Base-by-base conservation (phyloP, 2,329 filamentous ascomycete species). In the Alternaria panax region DNA sequence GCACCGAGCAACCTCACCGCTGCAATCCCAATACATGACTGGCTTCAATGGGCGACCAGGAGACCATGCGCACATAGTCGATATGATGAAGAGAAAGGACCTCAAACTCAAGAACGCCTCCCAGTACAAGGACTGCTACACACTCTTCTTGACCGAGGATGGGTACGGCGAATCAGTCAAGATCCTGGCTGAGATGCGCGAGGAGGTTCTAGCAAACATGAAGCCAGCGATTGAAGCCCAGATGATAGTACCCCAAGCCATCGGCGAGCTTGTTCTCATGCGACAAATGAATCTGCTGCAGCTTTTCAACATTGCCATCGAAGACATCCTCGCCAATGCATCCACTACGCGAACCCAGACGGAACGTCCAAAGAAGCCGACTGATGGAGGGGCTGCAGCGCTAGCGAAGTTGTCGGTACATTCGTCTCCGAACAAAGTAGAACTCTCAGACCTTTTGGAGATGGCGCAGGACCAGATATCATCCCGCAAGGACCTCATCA, bases 241-340 rank as follows among this genome's bases (percentile, higher is more conserved):
- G 24, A 28, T 70, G 6, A 60, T 63, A 30, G 64, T 75, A 14
- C 69, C 72, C 5, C 64, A 68, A 38, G 52, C 51, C 47, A 62
- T 48, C 8, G 64, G 66, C 9, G 57, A 71, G 32, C 65, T 83
- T 1, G 70, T 85, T 12, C 58, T 85, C 2, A 28, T 63, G 38
- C 75, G 82, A 59, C 82, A 84, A 55, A 40, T 65, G 1, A 67
- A 62, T 24, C 32, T 82, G 0, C 40, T 83, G 0, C 76, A 79
- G 47, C 11, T 16, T 6, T 78, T 84, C 28, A 80, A 78, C 55
- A 73, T 81, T n/a, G 64, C 82, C 1, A 67, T 84, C 5, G 79
- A 80, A 1, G 75, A 80, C 38, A 80, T 84, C 28, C 70, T 84
- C 1, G 74, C 81, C 0, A 59, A 70, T 36, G 78, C 75, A 4